Evolutionary conservation across 169 alveolate species (phyloP), one percentile per base, ranked within the genome.

Genomic region (Cryptosporidium sp.): DNA sequence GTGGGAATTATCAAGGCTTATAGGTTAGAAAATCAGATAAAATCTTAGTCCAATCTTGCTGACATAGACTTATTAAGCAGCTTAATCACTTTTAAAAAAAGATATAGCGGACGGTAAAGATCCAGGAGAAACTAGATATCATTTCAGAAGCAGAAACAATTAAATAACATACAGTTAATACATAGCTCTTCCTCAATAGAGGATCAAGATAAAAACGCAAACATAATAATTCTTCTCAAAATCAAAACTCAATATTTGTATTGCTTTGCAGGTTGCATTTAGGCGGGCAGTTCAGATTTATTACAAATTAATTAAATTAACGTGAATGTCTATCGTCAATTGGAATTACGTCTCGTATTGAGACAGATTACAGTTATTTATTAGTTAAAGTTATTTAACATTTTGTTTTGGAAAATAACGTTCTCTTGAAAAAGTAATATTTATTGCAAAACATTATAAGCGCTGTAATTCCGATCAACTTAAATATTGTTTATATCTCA

Each of bases 331-430:
- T 56, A 23, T 21, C 9, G 67, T 56, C 67, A 65, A 65, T 7
- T 26, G 7, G 44, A 65, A 37, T 65, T 65, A 65, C 72, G 72
- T 65, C 72, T 65, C 72, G 18, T 65, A 33, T 29, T 65, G 72
- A 65, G 72, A 65, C 72, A 65, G 51, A 16, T 29, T 65, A n/a
- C 18, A 65, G 31, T 33, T 65, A 56, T 56, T 3, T 1, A 56
- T 21, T 16, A 16, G 6, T 56, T 3, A 16, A 23, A 56, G 18
- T 21, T 56, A 21, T 2, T 26, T 23, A 56, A 23, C 7, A 26
- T 56, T 56, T 37, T 26, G 12, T 23, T 23, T 3, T 5, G 6
- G 37, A 1, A 56, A 56, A 21, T 21, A 6, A n/a, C 67, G 23
- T 6, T 10, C 18, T 37, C 67, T 26, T 56, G 14, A 56, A 0